phyloP scores from a whole-genome alignment of 2,329 filamentous ascomycete species.

The Hymenoscyphus fructigenus region DNA sequence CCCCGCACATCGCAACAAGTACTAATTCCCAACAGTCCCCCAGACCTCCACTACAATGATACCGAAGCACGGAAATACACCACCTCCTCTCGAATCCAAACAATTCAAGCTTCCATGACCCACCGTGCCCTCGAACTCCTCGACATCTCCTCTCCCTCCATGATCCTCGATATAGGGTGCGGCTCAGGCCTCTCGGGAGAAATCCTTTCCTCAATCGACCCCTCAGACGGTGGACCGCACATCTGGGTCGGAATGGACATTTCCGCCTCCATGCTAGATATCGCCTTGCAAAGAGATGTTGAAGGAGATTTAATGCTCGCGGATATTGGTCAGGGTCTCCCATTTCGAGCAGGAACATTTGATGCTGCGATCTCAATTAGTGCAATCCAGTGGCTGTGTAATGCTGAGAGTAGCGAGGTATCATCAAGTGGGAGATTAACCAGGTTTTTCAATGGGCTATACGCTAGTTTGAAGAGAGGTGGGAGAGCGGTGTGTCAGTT shows the following conservation, averaged over 20 bases:
- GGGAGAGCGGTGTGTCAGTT: conserved; percentile 95
- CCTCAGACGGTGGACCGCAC: conserved; percentile 78
- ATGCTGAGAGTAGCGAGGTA: conserved; percentile 86
- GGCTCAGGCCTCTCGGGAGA: conserved; percentile 93
- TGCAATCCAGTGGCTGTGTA: conserved; percentile 98
- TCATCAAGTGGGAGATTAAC: conserved; percentile 73
- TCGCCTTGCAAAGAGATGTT: conserved; percentile 86
- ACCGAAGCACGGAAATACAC: conserved; percentile 96
- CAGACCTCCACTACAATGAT: conserved; percentile 98
- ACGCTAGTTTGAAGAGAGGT: conserved; percentile 78
- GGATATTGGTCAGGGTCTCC: conserved; percentile 93
- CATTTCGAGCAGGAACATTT: conserved; percentile 88
- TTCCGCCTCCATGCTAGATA: conserved; percentile 91
- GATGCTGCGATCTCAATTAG: conserved; percentile 94
- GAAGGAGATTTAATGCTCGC: conserved; percentile 92
- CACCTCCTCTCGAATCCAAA: conserved; percentile 90
- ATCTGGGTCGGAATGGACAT: conserved; percentile 98
- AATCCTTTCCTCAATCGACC: conserved; percentile 73
- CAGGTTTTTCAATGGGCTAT: conserved; percentile 90
- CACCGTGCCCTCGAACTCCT: conserved; percentile 90
- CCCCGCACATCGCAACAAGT: conserved; percentile 16
- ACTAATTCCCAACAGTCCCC: conserved; percentile 57
- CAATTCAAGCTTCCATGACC: conserved; percentile 94
- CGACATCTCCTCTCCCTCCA: conserved; percentile 71
- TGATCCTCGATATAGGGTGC: conserved; percentile 96